Conservation (phyloP, 2,329 filamentous ascomycete species). For the Venturia pyrina region DNA sequence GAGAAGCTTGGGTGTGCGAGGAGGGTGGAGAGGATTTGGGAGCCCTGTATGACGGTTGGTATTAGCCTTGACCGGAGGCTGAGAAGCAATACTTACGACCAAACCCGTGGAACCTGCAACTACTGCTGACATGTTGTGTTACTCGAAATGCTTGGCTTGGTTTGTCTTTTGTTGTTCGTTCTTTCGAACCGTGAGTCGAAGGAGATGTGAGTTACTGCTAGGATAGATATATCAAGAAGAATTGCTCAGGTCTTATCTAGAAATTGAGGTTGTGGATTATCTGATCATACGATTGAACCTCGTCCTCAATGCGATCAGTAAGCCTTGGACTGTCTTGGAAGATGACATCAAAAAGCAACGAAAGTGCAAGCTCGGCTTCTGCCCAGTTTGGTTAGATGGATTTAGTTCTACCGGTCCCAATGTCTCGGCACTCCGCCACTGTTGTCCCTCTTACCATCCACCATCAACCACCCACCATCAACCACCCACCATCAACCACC, state of each 20-base stretch:
- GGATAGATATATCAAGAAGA: background rate
- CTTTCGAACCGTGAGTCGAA: no score
- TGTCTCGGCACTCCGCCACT: background rate
- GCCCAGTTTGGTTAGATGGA: background rate
- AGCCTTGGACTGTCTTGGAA: background rate
- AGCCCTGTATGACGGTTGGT: slow-evolving; percentile 44
- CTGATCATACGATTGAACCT: background rate
- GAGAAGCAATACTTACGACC: slow-evolving; percentile 28
- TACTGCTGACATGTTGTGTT: slow-evolving; percentile 36
- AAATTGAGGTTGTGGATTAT: background rate
- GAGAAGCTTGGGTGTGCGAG: slow-evolving; percentile 44
- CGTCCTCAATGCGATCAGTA: background rate
- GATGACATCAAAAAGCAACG: background rate
- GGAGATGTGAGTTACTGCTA: no score
- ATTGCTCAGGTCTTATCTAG: background rate
- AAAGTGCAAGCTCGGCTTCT: background rate
- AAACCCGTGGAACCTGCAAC: slow-evolving; percentile 59
- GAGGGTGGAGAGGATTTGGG: slow-evolving; percentile 58
- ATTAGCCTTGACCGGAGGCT: slow-evolving; percentile 2
- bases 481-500: no score
- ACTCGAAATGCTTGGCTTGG: background rate
- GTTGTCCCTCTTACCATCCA: background rate
- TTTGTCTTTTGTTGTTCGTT: background rate
- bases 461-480: background rate
- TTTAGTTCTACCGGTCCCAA: background rate